Evolutionary conservation across 768 basidiomycete genomes (phyloP).

Genomic region (Rhizopogon vesiculosus): DNA sequence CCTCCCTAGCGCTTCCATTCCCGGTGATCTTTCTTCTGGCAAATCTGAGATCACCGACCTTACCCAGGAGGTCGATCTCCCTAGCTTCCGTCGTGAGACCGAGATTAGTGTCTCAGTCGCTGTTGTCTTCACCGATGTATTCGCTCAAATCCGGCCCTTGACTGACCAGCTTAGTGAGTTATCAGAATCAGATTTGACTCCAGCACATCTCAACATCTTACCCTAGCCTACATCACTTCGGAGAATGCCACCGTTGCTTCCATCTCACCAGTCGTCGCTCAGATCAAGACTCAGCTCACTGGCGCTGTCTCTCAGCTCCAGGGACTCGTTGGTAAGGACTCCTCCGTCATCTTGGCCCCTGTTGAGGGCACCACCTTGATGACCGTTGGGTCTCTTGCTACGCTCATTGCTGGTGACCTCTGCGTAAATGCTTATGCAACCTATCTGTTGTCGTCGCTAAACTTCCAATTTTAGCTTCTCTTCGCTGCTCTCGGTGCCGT

Average conservation of each 20-base stretch:
- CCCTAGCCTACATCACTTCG: conserved; percentile 18
- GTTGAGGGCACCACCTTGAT: conserved; percentile 15
- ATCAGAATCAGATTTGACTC: too few species aligned
- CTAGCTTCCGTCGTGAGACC: not conserved
- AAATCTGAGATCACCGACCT: not conserved
- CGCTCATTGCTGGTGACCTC: conserved; percentile 18
- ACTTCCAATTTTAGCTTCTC: conserved; percentile 15
- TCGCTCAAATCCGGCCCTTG: conserved; percentile 10
- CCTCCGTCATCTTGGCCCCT: conserved; percentile 20
- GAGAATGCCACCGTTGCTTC: conserved; percentile 18
- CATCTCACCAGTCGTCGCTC: conserved; percentile 15
- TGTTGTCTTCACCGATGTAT: conserved; percentile 20
- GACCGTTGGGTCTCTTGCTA: conserved; percentile 21
- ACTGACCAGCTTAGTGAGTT: conserved; percentile 23
- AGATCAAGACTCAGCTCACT: conserved; percentile 20
- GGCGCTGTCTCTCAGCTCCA: conserved; percentile 19
- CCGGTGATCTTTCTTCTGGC: conserved; percentile 1
- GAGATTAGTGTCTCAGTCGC: conserved; percentile 12
- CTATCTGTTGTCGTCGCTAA: not conserved
- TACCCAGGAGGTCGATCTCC: not conserved
- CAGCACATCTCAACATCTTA: not conserved
- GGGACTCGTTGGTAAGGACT: conserved; percentile 18
- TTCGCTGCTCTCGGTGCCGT: conserved; percentile 21
- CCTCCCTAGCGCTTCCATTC: conserved; percentile 14
- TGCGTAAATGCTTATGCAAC: conserved; percentile 10